Conservation (phyloP, 208 protist genomes). For the Wallacemonas collosoma region DNA sequence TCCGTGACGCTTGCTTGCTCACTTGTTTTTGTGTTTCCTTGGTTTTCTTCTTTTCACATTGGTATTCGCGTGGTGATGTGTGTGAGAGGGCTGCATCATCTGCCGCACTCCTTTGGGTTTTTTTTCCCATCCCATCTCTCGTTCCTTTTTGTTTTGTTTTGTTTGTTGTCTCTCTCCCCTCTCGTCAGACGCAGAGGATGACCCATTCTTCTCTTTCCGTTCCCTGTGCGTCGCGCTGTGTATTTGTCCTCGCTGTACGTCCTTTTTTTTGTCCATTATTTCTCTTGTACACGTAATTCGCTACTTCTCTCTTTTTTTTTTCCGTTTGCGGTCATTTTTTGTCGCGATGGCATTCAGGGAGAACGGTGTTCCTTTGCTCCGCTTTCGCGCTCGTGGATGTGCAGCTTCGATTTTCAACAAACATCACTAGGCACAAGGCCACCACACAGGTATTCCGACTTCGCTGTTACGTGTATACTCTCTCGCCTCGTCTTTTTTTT, state of each 20-base stretch:
- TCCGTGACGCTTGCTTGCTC: not conserved
- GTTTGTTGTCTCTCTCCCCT: not conserved
- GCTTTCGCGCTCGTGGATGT: too few species aligned
- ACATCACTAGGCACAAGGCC: too few species aligned
- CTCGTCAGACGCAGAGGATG: not conserved
- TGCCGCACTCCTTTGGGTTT: conserved; percentile 3
- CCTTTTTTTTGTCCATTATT: conserved; percentile 12
- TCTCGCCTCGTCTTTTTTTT: too few species aligned
- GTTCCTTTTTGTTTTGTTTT: conserved; percentile 7
- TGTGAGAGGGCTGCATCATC: not conserved
- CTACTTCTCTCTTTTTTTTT: not conserved
- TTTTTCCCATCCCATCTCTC: conserved; percentile 6
- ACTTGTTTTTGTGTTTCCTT: not conserved
- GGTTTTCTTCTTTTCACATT: not conserved
- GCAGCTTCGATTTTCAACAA: too few species aligned
- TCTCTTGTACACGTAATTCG: conserved; percentile 10
- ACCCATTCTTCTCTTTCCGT: not conserved
- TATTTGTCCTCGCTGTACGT: not conserved
- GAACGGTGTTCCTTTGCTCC: not conserved
- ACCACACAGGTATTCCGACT: too few species aligned
- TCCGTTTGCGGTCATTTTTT: not conserved
- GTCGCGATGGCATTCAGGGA: not conserved
- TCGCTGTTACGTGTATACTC: too few species aligned
- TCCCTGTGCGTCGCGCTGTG: not conserved
- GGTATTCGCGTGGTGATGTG: not conserved